Evolutionary conservation across 768 basidiomycete species (phyloP), one percentile per base, ranked within the genome.

Genomic region (Termitomyces heimii): DNA sequence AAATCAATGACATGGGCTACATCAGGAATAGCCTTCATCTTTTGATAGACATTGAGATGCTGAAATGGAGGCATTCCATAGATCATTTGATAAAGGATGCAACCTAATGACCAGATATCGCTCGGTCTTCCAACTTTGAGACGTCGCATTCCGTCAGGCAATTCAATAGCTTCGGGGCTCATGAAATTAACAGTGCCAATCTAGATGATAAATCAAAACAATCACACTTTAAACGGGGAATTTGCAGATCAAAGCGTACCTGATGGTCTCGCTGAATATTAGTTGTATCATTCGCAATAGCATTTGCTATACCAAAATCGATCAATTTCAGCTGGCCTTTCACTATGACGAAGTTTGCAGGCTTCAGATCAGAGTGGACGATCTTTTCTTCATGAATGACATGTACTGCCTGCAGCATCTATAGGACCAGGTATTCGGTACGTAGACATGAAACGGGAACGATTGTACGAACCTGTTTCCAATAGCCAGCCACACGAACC

Each of bases 381-480:
- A 99, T 97, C 73, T 96, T 96, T 74, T 97, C 94, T 61, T 96
- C 92, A 66, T 99, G 96, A 53, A 98, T 96, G 55, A 98, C 88
- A 57, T 97, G 91, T n/a, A 99, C 96, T 0, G 95, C 95, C 77
- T 97, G 88, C 49, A 99, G 75, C 94, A 99, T 99, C 95, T 98
- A 66, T 20, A 52, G 16, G 13, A 2, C 28, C 31, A 3, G 10
- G 12, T 20, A 34, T 57, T 44, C 34, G n/a, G 12, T 60, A 24
- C 18, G 42, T 39, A 42, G 18, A 45, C 22, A 43, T 37, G 10
- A 32, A 42, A 46, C 44, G 35, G 3, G 2, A n/a, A 34, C 26
- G 20, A 32, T 0, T 28, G 6, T 18, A 69, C 79, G 26, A 59
- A 92, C 94, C 83, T 98, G 96, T 67, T 97, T 91, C 94, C 95